phyloP scores from a whole-genome alignment of 768 basidiomycete species.

The Trametes cubensis region DNA sequence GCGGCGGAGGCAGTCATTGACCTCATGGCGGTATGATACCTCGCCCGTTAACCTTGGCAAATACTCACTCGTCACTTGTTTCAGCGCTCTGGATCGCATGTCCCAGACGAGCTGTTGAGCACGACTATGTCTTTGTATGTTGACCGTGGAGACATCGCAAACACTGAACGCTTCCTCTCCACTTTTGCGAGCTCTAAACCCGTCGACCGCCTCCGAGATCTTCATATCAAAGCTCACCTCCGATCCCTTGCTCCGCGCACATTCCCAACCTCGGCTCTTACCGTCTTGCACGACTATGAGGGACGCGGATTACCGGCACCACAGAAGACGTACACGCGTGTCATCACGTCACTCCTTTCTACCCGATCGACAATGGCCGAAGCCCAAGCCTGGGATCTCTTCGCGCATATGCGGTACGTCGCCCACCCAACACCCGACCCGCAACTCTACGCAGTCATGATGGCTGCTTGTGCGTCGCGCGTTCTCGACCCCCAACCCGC shows the following conservation, averaged over 20 bases:
- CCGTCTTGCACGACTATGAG: constrained; percentile 76
- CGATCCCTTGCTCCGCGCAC: constrained; percentile 46
- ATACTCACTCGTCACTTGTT: no score
- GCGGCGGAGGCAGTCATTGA: constrained; percentile 54
- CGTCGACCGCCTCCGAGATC: constrained; percentile 62
- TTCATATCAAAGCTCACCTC: constrained; percentile 73
- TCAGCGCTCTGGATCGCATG: constrained; percentile 46
- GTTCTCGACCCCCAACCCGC: constrained; percentile 72
- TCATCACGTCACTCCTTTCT: constrained; percentile 62
- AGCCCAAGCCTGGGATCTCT: constrained; percentile 92
- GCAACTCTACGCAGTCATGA: constrained; percentile 81
- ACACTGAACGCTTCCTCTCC: constrained; percentile 41
- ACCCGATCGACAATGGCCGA: constrained; percentile 48
- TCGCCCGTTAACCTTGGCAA: neutral
- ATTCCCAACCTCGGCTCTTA: constrained; percentile 65
- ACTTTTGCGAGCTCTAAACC: constrained; percentile 35
- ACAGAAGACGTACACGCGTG: constrained; percentile 70
- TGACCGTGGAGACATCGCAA: constrained; percentile 44
- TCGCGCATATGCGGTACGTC: constrained; percentile 94
- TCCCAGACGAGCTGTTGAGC: constrained; percentile 49
- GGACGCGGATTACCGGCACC: constrained; percentile 61
- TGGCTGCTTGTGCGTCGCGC: constrained; percentile 74
- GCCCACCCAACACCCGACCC: constrained; percentile 82
- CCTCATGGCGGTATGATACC: constrained; percentile 51
- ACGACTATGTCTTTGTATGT: constrained; percentile 55